Evolutionary conservation across 2,329 filamentous ascomycete species (phyloP).

Genomic region (Aureobasidium melanogenum): DNA sequence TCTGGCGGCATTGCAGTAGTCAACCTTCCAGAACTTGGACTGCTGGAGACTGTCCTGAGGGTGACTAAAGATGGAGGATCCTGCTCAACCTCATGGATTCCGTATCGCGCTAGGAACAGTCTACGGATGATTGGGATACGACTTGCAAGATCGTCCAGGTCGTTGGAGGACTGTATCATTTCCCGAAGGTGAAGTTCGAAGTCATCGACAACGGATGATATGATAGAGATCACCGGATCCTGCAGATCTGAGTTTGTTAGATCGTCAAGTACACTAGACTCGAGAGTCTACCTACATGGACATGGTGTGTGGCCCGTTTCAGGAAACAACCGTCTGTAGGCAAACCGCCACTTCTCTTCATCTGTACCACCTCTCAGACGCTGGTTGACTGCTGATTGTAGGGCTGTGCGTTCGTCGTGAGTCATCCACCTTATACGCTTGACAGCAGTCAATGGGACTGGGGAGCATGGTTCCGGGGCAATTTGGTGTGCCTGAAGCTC

Average conservation of each 20-base stretch:
- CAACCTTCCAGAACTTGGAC: too few relatives aligned
- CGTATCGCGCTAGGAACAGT: background rate
- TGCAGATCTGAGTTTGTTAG: background rate
- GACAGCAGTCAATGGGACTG: background rate
- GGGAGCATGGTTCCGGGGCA: background rate
- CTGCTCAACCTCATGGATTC: background rate
- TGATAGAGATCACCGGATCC: background rate
- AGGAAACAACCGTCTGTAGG: background rate
- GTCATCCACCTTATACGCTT: background rate
- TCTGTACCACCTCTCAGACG: background rate
- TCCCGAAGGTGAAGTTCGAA: background rate
- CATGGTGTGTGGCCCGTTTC: background rate
- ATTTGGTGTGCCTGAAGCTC: background rate
- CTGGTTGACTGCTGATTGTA: background rate
- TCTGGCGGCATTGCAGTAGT: too few relatives aligned
- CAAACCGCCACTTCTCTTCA: background rate
- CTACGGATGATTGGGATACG: background rate
- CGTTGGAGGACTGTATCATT: background rate
- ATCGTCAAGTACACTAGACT: accelerated
- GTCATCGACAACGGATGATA: background rate
- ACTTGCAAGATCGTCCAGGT: background rate
- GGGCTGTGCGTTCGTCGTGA: background rate
- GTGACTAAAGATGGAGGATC: too few relatives aligned
- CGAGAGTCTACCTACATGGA: background rate
- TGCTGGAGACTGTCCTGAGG: too few relatives aligned